Percentiles rank a stretch among this genome's conserved stretches.
These are phyloP conservation scores for Hypholoma fasciculare DNA, from an alignment of 768 basidiomycete genomes.

Conservation along the genomic window DNA sequence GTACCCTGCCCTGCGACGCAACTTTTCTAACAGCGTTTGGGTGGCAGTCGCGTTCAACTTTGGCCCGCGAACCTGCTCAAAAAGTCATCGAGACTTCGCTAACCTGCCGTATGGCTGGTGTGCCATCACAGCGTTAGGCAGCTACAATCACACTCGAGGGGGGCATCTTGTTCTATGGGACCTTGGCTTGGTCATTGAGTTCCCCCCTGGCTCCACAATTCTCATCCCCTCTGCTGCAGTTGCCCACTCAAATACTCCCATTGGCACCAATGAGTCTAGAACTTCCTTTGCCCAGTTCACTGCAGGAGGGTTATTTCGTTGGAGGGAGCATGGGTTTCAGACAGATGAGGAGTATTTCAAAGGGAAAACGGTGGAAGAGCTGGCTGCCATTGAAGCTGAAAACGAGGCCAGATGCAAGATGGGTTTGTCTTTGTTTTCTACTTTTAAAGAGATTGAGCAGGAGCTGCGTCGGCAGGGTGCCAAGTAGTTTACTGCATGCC, in stretches of 20 bases:
- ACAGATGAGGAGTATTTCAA: no score
- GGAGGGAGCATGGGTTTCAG: neutral
- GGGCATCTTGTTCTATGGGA: constrained; percentile 2
- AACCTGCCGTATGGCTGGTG: neutral
- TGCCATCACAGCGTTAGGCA: neutral
- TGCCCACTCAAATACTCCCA: constrained; percentile 9
- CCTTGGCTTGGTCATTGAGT: neutral
- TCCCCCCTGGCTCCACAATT: neutral
- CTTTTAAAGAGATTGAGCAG: no score
- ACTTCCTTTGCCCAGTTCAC: constrained; percentile 13
- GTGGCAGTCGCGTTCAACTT: neutral
- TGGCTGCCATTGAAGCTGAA: no score
- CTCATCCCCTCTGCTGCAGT: neutral
- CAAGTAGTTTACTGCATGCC: no score
- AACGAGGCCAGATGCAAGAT: no score
- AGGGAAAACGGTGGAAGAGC: no score
- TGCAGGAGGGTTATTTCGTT: neutral
- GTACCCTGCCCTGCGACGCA: neutral
- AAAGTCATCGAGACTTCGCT: neutral
- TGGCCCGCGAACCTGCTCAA: neutral
- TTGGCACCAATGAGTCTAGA: constrained; percentile 7
- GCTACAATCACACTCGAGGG: neutral
- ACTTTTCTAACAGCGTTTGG: neutral
- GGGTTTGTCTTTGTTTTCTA: no score
- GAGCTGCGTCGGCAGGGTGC: no score